These are phyloP conservation scores for Trichoderma semiorbis DNA, from an alignment of 2,329 filamentous ascomycete genomes.

Conservation along the genomic window DNA sequence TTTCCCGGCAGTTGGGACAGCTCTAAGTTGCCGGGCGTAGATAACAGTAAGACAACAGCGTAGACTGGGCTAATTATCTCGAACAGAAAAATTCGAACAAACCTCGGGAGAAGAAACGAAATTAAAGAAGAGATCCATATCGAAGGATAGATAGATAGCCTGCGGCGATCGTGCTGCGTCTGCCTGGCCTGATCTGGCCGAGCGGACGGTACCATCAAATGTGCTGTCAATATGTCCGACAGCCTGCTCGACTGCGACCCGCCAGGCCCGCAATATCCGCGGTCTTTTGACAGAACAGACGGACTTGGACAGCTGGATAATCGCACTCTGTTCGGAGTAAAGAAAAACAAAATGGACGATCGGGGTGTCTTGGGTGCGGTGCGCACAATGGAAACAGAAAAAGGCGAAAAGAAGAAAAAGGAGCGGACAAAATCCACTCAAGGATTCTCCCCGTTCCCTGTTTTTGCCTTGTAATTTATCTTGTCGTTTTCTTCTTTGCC, in stretches of 20 bases:
- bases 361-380: not conserved
- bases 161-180: not conserved
- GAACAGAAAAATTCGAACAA: not conserved
- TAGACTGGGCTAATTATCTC: not conserved
- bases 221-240: constrained; percentile 2
- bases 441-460: not conserved
- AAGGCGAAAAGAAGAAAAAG: not conserved
- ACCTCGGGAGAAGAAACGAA: not conserved
- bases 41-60: not conserved
- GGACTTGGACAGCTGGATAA: not conserved
- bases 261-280: not conserved
- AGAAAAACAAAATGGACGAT: not conserved
- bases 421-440: not conserved
- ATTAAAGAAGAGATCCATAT: not conserved
- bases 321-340: not conserved
- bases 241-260: not conserved
- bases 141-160: not conserved
- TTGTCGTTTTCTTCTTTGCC: not conserved
- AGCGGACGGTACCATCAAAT: not conserved
- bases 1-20: not conserved
- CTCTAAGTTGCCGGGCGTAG: not conserved
- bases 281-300: not conserved
- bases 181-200: not conserved
- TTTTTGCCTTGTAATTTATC: not conserved
- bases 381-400: not conserved